Percentiles rank a stretch among this genome's conserved stretches.
Conservation (phyloP, 495 filamentous ascomycete species). For the Tricharina praecox region DNA sequence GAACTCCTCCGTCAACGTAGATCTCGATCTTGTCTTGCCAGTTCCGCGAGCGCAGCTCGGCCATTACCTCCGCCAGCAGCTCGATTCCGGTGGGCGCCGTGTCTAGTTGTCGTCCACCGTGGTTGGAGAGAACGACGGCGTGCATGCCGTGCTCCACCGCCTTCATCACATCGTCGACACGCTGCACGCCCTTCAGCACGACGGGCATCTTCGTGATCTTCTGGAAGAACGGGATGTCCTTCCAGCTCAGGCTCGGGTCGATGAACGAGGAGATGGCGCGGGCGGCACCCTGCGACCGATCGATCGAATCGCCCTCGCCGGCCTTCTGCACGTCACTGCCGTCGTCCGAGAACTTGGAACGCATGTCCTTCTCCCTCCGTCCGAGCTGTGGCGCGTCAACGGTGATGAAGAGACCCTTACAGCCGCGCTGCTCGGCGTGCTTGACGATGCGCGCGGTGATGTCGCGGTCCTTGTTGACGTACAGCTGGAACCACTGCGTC, state of each 20-base stretch:
- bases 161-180: slow-evolving; percentile 81
- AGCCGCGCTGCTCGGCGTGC: slow-evolving; percentile 81
- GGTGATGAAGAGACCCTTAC: slow-evolving; percentile 94
- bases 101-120: slow-evolving; percentile 94
- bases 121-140: slow-evolving; percentile 90
- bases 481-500: slow-evolving; percentile 92
- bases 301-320: slow-evolving; percentile 43
- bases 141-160: slow-evolving; percentile 72
- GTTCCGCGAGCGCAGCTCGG: slow-evolving; percentile 65
- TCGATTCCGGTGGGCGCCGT: slow-evolving; percentile 83
- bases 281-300: slow-evolving; percentile 84
- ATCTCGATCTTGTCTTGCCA: slow-evolving; percentile 76
- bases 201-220: slow-evolving; percentile 93
- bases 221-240: slow-evolving; percentile 87
- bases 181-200: slow-evolving; percentile 87
- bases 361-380: slow-evolving; percentile 88
- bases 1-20: slow-evolving; percentile 77
- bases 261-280: slow-evolving; percentile 82
- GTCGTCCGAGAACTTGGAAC: slow-evolving; percentile 71
- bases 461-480: slow-evolving; percentile 90
- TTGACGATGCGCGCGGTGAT: slow-evolving; percentile 81
- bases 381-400: slow-evolving; percentile 95
- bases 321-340: slow-evolving; percentile 65
- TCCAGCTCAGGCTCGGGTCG: slow-evolving; percentile 78
- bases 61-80: slow-evolving; percentile 91